phyloP scores from a whole-genome alignment of 768 basidiomycete genomes.

The Peribolospora kevripleyi region DNA sequence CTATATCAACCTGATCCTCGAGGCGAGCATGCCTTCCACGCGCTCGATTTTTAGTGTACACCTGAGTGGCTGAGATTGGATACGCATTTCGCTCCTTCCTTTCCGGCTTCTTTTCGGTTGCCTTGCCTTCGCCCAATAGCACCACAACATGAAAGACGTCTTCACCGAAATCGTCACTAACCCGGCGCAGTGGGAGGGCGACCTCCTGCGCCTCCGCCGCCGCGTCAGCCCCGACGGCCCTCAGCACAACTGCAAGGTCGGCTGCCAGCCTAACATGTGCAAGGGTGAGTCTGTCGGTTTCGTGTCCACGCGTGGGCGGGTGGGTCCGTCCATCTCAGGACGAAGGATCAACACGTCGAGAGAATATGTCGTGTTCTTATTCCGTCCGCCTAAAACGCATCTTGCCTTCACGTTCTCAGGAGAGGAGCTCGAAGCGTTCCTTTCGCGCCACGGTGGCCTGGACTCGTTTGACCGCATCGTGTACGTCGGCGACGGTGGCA shows the following conservation, averaged over 20 bases:
- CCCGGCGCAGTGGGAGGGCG: conserved; percentile 54
- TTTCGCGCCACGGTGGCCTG: conserved; percentile 31
- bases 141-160: conserved; percentile 42
- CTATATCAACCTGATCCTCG: conserved; percentile 70
- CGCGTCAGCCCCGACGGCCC: conserved; percentile 48
- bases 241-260: conserved; percentile 61
- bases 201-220: conserved; percentile 47
- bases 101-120: not conserved
- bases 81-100: not conserved
- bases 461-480: conserved; percentile 46
- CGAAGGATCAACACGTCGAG: too few relatives aligned
- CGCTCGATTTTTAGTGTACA: too few relatives aligned
- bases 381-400: too few relatives aligned
- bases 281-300: conserved; percentile 34
- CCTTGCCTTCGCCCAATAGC: conserved; percentile 22
- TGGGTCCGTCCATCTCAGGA: not conserved
- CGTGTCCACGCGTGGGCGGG: not conserved
- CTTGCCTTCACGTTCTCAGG: conserved; percentile 25
- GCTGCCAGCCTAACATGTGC: conserved; percentile 94
- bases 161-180: conserved; percentile 81
- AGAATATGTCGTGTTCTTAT: too few relatives aligned
- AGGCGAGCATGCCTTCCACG: conserved; percentile 26
- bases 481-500: conserved; percentile 82
- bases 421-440: conserved; percentile 70
- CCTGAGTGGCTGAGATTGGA: not conserved